Base-by-base conservation (phyloP, 1,284 basidiomycete genomes). In the Amylostereum areolatum region DNA sequence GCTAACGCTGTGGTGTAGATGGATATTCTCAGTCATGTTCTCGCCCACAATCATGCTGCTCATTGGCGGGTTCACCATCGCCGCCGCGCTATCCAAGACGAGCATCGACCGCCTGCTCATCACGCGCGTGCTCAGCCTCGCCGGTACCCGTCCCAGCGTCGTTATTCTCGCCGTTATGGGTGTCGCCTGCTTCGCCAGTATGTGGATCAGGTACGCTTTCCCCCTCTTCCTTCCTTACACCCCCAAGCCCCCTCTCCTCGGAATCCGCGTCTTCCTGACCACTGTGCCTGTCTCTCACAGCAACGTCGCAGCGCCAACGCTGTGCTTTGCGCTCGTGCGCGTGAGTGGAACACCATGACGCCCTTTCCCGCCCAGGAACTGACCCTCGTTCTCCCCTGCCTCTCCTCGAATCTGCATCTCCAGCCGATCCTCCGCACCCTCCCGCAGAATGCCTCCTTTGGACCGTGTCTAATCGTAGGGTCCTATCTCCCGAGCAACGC, bases 31-130 rank as follows among this genome's bases (percentile, higher is more conserved):
- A 0, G 71, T 77, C 39, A 90, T 91, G 85, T 88, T 92, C 69
- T 83, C 88, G 4, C 85, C 92, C n/a, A 92, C 95, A 5, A 96
- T 98, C 71, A 92, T 97, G 90, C 86, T 97, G 29, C 83, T 97
- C 46, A 92, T 95, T 51, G 91, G 92, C 31, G 97, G 97, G n/a
- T 97, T 99, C 72, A 99, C 97, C 2, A 94, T 99, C 55, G 94
- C 97, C 0, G 94, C 96, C 3, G 97, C 94, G 0, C 72, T 99
- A 33, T 93, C 89, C 69, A 98, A 99, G 71, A 97, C 95, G n/a
- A 90, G 89, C 49, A 94, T 99, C 57, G 97, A 99, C 71, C 88
- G 94, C 49, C 80, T 96, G 51, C 71, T 98, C 33, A 96, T 98
- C 43, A 95, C 92, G n/a, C 82, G 91, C 36, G 83, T 99, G 33